Evolutionary conservation across 495 filamentous ascomycete species (phyloP).

Genomic region (Penicillium longicatenatum): DNA sequence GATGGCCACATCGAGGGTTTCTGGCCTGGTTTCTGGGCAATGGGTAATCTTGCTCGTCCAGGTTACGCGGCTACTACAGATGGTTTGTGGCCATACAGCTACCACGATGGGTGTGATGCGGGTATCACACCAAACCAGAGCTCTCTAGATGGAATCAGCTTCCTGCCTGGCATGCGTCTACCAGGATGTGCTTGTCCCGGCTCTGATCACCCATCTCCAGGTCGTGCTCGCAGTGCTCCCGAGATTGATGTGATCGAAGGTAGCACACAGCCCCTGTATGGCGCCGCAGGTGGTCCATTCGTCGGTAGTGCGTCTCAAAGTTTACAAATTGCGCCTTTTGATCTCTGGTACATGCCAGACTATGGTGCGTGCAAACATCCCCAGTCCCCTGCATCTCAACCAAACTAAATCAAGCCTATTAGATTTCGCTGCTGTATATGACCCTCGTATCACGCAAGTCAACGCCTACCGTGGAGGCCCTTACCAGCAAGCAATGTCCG

Average conservation of each 20-base stretch:
- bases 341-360: slow-evolving; percentile 76
- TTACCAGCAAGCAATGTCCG: slow-evolving; percentile 74
- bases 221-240: slow-evolving; percentile 69
- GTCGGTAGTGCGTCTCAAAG: slow-evolving; percentile 71
- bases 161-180: slow-evolving; percentile 71
- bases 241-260: slow-evolving; percentile 80
- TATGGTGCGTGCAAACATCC: slow-evolving; percentile 45
- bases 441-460: slow-evolving; percentile 57
- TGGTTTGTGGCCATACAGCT: slow-evolving; percentile 81
- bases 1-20: slow-evolving; percentile 68
- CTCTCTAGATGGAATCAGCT: slow-evolving; percentile 64
- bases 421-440: slow-evolving; percentile 67
- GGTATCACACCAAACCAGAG: slow-evolving; percentile 82
- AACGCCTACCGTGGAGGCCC: slow-evolving; percentile 69
- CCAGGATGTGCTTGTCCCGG: slow-evolving; percentile 68
- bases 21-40: slow-evolving; percentile 83
- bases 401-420: slow-evolving; percentile 1
- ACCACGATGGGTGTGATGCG: slow-evolving; percentile 69
- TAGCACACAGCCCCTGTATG: slow-evolving; percentile 57
- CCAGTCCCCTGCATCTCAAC: neutral
- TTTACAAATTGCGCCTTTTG: slow-evolving; percentile 74
- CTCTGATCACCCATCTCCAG: slow-evolving; percentile 69
- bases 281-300: slow-evolving; percentile 36
- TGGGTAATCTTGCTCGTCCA: slow-evolving; percentile 72
- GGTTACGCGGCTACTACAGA: slow-evolving; percentile 71